A percentile compares a stretch with the other conserved stretches of the same genome.
phyloP scores from a whole-genome alignment of 148 eudicot species.

The Drosera capensis region DNA sequence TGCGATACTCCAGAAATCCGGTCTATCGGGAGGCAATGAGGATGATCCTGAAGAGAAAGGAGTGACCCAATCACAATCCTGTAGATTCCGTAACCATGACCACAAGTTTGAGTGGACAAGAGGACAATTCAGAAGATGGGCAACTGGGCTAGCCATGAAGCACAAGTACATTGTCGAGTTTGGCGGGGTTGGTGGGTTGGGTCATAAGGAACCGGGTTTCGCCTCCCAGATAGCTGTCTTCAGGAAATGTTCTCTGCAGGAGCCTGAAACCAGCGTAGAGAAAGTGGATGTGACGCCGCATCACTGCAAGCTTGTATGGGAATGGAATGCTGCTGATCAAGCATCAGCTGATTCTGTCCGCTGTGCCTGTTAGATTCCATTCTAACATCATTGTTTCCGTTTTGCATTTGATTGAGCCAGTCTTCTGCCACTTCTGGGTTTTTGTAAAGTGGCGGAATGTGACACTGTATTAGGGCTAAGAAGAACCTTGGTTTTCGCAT shows the following conservation, averaged over 20 bases:
- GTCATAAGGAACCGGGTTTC: conserved; percentile 64
- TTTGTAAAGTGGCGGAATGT: too few relatives aligned
- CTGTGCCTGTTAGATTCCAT: too few relatives aligned
- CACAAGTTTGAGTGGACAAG: conserved; percentile 99
- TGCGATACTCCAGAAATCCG: conserved; percentile 58
- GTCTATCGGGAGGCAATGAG: conserved; percentile 26
- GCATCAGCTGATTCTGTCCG: too few relatives aligned
- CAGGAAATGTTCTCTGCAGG: conserved; percentile 14
- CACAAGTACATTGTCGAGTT: conserved; percentile 60
- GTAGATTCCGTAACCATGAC: conserved; percentile 83
- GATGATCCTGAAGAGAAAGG: conserved; percentile 46
- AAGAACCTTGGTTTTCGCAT: too few relatives aligned
- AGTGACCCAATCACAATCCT: conserved; percentile 14
- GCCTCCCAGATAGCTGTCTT: conserved; percentile 97
- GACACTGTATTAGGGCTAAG: too few relatives aligned
- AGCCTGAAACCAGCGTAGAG: conserved; percentile 10
- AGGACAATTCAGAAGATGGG: conserved; percentile 65
- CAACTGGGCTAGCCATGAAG: conserved; percentile 42
- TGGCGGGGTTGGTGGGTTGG: conserved; percentile 75
- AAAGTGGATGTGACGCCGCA: conserved; percentile 4
- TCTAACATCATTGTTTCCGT: too few relatives aligned
- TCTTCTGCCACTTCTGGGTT: too few relatives aligned
- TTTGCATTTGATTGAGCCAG: too few relatives aligned
- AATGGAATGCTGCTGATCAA: conserved; percentile 27
- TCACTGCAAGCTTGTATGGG: conserved; percentile 38